Evolutionary conservation across 2,329 filamentous ascomycete genomes (phyloP).

Genomic region (Coniella vitis): DNA sequence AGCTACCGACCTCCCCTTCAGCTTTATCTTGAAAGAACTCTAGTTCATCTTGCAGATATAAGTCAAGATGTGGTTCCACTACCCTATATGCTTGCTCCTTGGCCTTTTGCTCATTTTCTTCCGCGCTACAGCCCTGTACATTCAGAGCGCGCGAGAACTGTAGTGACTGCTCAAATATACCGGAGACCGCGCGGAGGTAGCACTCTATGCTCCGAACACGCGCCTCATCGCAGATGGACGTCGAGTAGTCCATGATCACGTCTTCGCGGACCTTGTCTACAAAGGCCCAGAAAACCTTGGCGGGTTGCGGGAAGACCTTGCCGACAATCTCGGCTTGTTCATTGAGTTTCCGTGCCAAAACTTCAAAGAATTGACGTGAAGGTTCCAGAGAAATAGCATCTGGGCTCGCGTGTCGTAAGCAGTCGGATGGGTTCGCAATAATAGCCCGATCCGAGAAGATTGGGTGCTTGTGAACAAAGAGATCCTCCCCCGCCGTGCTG

Average conservation of each 20-base stretch:
- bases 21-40: conserved; percentile 75
- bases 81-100: conserved; percentile 62
- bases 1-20: conserved; percentile 69
- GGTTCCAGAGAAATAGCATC: conserved; percentile 73
- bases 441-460: conserved; percentile 69
- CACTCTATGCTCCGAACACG: conserved; percentile 67
- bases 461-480: conserved; percentile 85
- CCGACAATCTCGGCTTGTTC: conserved; percentile 76
- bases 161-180: conserved; percentile 79
- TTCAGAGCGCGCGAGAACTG: conserved; percentile 68
- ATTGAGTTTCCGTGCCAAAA: conserved; percentile 67
- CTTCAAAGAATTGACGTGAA: conserved; percentile 73
- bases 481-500: conserved; percentile 68
- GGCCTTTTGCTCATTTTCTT: conserved; percentile 57
- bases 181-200: conserved; percentile 81
- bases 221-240: conserved; percentile 77
- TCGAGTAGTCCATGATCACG: conserved; percentile 79
- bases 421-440: conserved; percentile 71
- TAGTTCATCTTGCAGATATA: conserved; percentile 87
- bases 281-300: conserved; percentile 68
- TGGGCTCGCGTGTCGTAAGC: conserved; percentile 60
- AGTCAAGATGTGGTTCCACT: conserved; percentile 88
- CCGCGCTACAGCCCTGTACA: conserved; percentile 55
- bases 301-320: conserved; percentile 68
- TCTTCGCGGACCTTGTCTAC: conserved; percentile 79